phyloP scores from a whole-genome alignment of 140 eudicot species.

The Anethum foeniculum region DNA sequence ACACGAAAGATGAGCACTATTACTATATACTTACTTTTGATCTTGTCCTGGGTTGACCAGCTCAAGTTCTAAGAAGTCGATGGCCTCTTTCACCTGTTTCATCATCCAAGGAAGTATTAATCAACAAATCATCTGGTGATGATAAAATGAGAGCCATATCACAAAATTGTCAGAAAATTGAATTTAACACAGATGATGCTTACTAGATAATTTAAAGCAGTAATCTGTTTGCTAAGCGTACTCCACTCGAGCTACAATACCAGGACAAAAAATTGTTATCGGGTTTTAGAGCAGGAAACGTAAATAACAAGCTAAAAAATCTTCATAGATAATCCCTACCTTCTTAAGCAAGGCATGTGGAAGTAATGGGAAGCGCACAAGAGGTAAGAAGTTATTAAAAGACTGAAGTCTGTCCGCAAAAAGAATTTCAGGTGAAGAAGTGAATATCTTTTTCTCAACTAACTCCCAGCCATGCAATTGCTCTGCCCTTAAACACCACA shows the following conservation, averaged over 20 bases:
- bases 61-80: conserved; percentile 51
- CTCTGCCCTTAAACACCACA: conserved; percentile 67
- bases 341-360: conserved; percentile 54
- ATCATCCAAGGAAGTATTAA: conserved; percentile 7
- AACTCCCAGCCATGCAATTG: conserved; percentile 64
- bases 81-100: conserved; percentile 82
- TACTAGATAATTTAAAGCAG: conserved; percentile 46
- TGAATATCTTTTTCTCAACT: conserved; percentile 44
- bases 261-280: conserved; percentile 1
- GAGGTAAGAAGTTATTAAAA: conserved; percentile 42
- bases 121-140: background rate
- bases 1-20: background rate
- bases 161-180: background rate
- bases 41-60: conserved; percentile 32
- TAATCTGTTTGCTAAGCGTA: conserved; percentile 45
- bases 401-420: conserved; percentile 55
- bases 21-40: conserved; percentile 45
- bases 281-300: conserved; percentile 2
- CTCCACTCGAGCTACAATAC: conserved; percentile 64
- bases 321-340: conserved; percentile 35
- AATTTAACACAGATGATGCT: conserved; percentile 10
- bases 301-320: background rate
- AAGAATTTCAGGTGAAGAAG: conserved; percentile 43
- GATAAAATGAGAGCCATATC: background rate
- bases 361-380: conserved; percentile 78